Base-by-base conservation (phyloP, 257 asterid species). In the Thymus quinquecostatus region DNA sequence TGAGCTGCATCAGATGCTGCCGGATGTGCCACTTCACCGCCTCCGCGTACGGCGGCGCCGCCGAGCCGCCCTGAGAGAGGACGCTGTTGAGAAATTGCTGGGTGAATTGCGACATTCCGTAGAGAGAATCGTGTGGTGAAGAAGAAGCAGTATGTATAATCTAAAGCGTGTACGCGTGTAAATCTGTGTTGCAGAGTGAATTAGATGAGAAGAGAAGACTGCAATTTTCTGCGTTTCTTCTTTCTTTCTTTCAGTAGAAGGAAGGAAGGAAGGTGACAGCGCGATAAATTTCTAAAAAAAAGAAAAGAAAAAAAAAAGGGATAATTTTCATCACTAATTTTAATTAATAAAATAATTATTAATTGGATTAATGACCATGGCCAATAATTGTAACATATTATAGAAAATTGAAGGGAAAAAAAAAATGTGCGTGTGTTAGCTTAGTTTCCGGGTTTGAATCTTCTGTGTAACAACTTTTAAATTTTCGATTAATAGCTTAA, bases 11-110 rank as follows among this genome's bases (percentile, higher is more conserved):
- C 60, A 94, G 74, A 72, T 94, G 97, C 47, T 94, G 95, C 14
- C 97, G 91, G 74, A 91, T 85, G 66, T 86, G 80, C 97, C 96
- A 89, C 73, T 89, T 89, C 66, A 75, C 82, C 38, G 77, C 90
- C 82, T 94, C 98, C 49, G 89, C 56, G 77, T 91, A 91, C 7
- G 98, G 96, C 48, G 83, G 83, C 32, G 96, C 86, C 45, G 85
- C 69, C 4, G 98, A 92, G 3, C 98, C 96, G 27, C 94, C 82
- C 67, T 87, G 91, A 10, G 97, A 91, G 70, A 94, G 96, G 41
- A 89, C 85, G 71, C 86, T 80, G 85, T 80, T 85, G 48, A 94
- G 89, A 71, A 91, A 89, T 63, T 93, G 98, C 21, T 85, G 94
- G 6, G 88, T 85, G 79, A 72, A 80, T 54, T 87, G 92, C 60